Base-by-base conservation (phyloP, 352 stramenopile species). In the Pythium monospermum region DNA sequence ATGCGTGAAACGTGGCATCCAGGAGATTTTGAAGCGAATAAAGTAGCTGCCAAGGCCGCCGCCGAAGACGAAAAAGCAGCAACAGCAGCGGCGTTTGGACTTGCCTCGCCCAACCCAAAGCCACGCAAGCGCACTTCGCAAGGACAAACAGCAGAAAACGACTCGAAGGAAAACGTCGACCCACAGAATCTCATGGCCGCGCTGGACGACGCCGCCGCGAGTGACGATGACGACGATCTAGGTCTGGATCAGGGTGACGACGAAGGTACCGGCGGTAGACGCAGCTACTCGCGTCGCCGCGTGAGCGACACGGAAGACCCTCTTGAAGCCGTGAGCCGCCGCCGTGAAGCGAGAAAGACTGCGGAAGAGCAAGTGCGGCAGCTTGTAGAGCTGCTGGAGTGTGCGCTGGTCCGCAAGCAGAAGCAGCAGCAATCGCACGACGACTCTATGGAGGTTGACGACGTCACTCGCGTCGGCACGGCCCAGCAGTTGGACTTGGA, bases 1-100 rank as follows among this genome's bases (percentile, higher is more conserved):
- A 65, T 47, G 37, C 61, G 82, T 26, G 78, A 90, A 57, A 92
- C 82, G 16, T 92, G 82, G 82, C 66, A 69, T 37, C 82, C 82
- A 0, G 82, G 78, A 0, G 76, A 92, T 49, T 81, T 91, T 26
- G 56, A 66, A 13, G 43, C 59, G 27, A 68, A 61, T n/a, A 44
- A 41, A 15, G 7, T 52, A 10, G 19, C 39, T 4, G 5, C 15
- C 31, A 50, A 50, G 23, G 22, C 50, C 19, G 35, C 10, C 35
- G 35, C 30, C 31, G n/a, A n/a, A n/a, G n/a, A n/a, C n/a, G n/a
- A n/a, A n/a, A n/a, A n/a, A n/a, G n/a, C n/a, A n/a, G n/a, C n/a
- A n/a, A n/a, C n/a, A n/a, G n/a, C n/a, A n/a, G 39, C 37, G 36
- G 37, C 40, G n/a, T 31, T 42, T 19, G 35, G 33, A 22, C 27